phyloP scores from a whole-genome alignment of 768 basidiomycete species.

The Psilocybe azurescens region DNA sequence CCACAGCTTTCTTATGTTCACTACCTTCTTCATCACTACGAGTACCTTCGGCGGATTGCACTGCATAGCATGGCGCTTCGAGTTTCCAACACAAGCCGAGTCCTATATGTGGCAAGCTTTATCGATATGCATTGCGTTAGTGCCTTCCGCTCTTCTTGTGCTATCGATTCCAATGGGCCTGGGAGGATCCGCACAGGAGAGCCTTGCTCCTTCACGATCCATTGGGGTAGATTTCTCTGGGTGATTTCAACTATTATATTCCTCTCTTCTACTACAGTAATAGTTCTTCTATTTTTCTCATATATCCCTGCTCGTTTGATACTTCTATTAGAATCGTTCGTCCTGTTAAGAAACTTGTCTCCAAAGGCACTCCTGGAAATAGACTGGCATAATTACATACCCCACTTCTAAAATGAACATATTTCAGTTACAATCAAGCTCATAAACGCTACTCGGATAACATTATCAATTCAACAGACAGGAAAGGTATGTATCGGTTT shows the following conservation, averaged over 20 bases:
- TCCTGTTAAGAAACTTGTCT: background rate
- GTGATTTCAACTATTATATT: background rate
- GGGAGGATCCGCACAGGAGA: background rate
- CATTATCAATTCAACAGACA: no score
- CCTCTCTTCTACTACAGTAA: no score
- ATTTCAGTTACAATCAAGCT: no score
- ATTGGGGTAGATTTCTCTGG: background rate
- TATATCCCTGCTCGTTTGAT: background rate
- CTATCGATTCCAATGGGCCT: no score
- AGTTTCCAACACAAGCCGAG: conserved; percentile 8
- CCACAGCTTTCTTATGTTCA: no score
- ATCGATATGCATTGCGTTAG: background rate
- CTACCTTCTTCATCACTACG: background rate
- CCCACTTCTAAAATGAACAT: background rate
- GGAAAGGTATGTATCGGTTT: no score
- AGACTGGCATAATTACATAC: background rate
- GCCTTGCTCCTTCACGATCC: background rate
- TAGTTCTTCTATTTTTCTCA: no score
- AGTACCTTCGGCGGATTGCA: conserved; percentile 4
- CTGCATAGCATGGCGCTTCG: conserved; percentile 14
- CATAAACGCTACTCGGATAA: no score
- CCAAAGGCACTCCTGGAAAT: background rate
- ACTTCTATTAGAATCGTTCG: background rate
- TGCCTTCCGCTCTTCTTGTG: no score
- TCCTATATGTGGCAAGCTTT: background rate